phyloP scores from a whole-genome alignment of 768 basidiomycete species.

The Amanita brunnescens region DNA sequence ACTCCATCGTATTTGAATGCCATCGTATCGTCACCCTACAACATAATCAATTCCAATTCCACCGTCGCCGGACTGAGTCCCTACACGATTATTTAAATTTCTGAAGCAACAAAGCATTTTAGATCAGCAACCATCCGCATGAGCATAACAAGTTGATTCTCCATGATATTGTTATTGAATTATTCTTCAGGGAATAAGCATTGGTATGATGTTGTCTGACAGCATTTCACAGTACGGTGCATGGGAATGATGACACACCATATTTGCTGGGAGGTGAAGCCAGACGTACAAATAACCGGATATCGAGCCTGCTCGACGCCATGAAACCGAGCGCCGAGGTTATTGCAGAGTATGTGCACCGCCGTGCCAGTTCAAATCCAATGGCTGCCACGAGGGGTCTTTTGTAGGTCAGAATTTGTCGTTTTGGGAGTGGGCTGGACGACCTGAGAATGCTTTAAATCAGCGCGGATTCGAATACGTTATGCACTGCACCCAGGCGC shows the following conservation, averaged over 20 bases:
- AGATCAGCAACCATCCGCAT: slow-evolving; percentile 18
- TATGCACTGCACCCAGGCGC: slow-evolving; percentile 1
- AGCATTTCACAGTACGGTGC: slow-evolving; percentile 11
- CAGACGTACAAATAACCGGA: slow-evolving; percentile 18
- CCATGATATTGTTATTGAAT: background rate
- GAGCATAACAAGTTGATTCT: slow-evolving; percentile 16
- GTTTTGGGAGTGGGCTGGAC: slow-evolving; percentile 15
- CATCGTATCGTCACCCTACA: slow-evolving; percentile 12
- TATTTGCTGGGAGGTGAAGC: slow-evolving; percentile 17
- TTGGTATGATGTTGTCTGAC: background rate
- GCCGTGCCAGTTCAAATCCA: slow-evolving; percentile 15
- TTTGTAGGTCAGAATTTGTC: slow-evolving; percentile 11
- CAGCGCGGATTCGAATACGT: slow-evolving; percentile 21
- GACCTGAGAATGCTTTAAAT: slow-evolving; percentile 17
- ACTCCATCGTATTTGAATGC: slow-evolving; percentile 19
- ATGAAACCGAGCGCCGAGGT: background rate
- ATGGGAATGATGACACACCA: slow-evolving; percentile 19
- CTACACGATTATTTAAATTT: background rate
- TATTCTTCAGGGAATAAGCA: background rate
- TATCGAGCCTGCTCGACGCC: slow-evolving; percentile 14
- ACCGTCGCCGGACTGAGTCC: slow-evolving; percentile 10
- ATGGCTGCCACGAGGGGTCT: slow-evolving; percentile 19
- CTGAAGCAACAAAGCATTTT: slow-evolving; percentile 11
- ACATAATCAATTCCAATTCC: slow-evolving; percentile 8
- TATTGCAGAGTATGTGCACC: background rate